Base-by-base conservation (phyloP, 2,329 filamentous ascomycete species). In the Colletotrichum lini region DNA sequence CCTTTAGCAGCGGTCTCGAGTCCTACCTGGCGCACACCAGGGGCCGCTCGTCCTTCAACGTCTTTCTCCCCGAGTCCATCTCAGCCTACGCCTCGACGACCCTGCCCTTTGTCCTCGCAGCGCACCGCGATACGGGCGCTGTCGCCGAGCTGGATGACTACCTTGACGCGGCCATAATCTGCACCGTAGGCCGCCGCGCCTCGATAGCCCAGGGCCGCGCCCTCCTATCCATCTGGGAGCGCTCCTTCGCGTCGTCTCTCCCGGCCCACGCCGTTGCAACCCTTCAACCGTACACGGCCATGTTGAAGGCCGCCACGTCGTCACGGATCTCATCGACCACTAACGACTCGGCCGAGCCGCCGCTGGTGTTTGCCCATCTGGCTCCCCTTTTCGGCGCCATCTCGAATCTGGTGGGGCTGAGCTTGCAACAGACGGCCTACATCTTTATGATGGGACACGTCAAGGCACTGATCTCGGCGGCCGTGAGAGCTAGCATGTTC, bases 1-100 rank as follows among this genome's bases (percentile, higher is more conserved):
- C 94, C 77, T 96, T 96, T 84, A 94, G 91, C 84, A 93, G 90
- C 75, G 93, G 93, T 3, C 88, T 96, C 18, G 94, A 96, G 82
- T 96, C 93, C 50, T 96, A 92, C 80, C 89, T 95, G 21, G 91
- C 92, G 4, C 94, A 96, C 83, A 85, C 85, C 75, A 80, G 79
- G 50, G 72, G 80, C 21, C 78, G 82, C 23, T 79, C 83, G 26
- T 85, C 86, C 26, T 93, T 94, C 80, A 78, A 88, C 53, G 81
- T 84, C 56, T 96, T 96, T 82, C 87, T 96, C 18, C 86, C 88
- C 13, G 84, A 93, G 26, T 94, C 93, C 3, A 82, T 96, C 7
- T 87, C 89, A 8, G 92, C 93, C 10, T 89, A 94, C 77, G 92
- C 93, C 47, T 89, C 89, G 60, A 92, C 93, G 1, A 89, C 91